Conservation (phyloP, 129 eudicot genomes). For the Tagetes erecta region DNA sequence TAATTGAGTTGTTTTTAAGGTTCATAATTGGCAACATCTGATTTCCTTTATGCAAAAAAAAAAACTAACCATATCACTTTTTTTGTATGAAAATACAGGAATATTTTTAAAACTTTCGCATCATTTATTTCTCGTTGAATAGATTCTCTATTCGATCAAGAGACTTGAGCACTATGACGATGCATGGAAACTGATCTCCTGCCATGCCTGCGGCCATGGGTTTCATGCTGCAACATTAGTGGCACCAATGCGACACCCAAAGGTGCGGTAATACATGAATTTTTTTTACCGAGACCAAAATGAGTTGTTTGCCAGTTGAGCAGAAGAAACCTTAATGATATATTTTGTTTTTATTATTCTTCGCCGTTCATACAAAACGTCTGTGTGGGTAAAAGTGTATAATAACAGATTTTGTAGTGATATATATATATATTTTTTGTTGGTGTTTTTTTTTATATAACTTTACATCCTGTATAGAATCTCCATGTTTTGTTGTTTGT, state of each 20-base stretch:
- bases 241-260: neutral
- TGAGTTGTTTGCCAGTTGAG: neutral
- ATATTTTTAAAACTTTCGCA: conserved; percentile 11
- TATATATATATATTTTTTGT: neutral
- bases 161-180: neutral
- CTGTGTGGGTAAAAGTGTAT: no score
- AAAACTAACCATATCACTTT: neutral
- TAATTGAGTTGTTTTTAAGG: conserved; percentile 22
- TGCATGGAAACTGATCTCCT: conserved; percentile 7
- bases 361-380: no score
- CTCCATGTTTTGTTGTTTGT: neutral
- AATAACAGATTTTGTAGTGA: no score
- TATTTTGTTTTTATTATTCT: no score
- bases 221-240: neutral
- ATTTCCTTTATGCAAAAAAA: neutral
- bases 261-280: neutral
- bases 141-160: neutral
- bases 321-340: no score
- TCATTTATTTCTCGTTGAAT: conserved; percentile 1
- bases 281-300: neutral
- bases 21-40: neutral
- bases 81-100: conserved; percentile 23
- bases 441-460: neutral
- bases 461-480: neutral
- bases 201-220: neutral